Percentiles rank a stretch among this genome's conserved stretches.
phyloP scores from a whole-genome alignment of 192 early-diverging fungal genomes.

The Dissophora globulifera region DNA sequence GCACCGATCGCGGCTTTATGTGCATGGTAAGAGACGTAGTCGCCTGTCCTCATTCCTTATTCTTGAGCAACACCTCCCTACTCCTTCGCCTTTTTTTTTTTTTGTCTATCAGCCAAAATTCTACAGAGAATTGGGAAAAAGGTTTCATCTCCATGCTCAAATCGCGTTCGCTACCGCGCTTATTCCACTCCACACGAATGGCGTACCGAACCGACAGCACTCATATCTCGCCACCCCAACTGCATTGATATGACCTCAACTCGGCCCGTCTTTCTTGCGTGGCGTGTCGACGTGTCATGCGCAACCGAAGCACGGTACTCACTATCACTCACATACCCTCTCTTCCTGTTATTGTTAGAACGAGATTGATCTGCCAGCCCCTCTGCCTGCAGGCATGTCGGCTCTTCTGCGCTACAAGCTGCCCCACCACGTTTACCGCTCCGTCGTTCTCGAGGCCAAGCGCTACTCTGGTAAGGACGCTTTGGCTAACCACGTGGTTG shows the following conservation, averaged over 20 bases:
- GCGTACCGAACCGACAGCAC: too few relatives aligned
- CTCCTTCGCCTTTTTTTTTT: too few relatives aligned
- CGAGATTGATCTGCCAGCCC: constrained; percentile 77
- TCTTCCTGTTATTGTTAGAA: constrained; percentile 52
- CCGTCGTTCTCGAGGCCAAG: constrained; percentile 70
- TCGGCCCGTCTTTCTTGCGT: too few relatives aligned
- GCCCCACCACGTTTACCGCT: constrained; percentile 65
- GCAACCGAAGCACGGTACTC: neutral
- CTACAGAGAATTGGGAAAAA: neutral
- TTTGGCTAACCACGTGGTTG: constrained; percentile 67
- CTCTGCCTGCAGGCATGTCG: constrained; percentile 75
- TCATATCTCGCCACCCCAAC: too few relatives aligned
- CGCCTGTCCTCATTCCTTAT: too few relatives aligned
- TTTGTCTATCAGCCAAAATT: too few relatives aligned
- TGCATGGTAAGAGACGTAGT: constrained; percentile 63
- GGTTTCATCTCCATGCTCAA: neutral
- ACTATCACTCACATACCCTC: neutral
- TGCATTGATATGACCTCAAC: too few relatives aligned
- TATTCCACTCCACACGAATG: too few relatives aligned
- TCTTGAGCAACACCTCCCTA: too few relatives aligned
- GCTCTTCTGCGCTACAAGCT: constrained; percentile 74
- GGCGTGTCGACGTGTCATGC: too few relatives aligned
- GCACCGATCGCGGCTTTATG: constrained; percentile 76
- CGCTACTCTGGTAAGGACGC: constrained; percentile 71
- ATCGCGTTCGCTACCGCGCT: too few relatives aligned